Percentiles rank a stretch among this genome's conserved stretches.
phyloP scores from a whole-genome alignment of 2,329 filamentous ascomycete species.

The Aspergillus sp. region DNA sequence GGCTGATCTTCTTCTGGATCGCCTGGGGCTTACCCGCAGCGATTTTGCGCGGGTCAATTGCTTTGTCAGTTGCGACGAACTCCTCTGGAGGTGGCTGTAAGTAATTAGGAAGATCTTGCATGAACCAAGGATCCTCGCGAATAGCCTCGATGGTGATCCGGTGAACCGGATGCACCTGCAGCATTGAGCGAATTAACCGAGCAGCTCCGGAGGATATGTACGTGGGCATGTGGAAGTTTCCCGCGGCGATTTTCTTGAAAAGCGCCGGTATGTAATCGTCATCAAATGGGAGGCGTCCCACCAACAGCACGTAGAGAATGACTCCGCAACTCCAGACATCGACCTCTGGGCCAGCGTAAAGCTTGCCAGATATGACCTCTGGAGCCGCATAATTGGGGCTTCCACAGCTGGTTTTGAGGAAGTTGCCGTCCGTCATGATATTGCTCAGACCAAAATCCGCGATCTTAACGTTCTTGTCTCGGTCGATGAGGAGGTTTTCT shows the following conservation, averaged over 20 bases:
- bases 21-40: constrained; percentile 75
- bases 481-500: constrained; percentile 92
- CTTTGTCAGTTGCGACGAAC: constrained; percentile 87
- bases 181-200: constrained; percentile 80
- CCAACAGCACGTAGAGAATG: constrained; percentile 65
- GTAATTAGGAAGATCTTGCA: constrained; percentile 80
- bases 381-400: constrained; percentile 98
- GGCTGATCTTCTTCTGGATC: constrained; percentile 85
- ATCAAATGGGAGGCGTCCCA: constrained; percentile 80
- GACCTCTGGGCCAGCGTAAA: constrained; percentile 95
- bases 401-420: constrained; percentile 96
- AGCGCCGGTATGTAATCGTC: constrained; percentile 97
- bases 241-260: constrained; percentile 96
- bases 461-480: constrained; percentile 97
- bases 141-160: constrained; percentile 94
- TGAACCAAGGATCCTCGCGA: constrained; percentile 90
- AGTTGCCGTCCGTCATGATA: constrained; percentile 99
- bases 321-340: constrained; percentile 78
- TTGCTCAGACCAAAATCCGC: constrained; percentile 98
- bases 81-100: constrained; percentile 85
- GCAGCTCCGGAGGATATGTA: constrained; percentile 83
- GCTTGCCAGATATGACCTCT: constrained; percentile 95
- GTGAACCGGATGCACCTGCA: constrained; percentile 92
- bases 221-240: constrained; percentile 86
- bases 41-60: constrained; percentile 79